Base-by-base conservation (phyloP, 2,329 filamentous ascomycete genomes). In the Cladorrhinum sp. region DNA sequence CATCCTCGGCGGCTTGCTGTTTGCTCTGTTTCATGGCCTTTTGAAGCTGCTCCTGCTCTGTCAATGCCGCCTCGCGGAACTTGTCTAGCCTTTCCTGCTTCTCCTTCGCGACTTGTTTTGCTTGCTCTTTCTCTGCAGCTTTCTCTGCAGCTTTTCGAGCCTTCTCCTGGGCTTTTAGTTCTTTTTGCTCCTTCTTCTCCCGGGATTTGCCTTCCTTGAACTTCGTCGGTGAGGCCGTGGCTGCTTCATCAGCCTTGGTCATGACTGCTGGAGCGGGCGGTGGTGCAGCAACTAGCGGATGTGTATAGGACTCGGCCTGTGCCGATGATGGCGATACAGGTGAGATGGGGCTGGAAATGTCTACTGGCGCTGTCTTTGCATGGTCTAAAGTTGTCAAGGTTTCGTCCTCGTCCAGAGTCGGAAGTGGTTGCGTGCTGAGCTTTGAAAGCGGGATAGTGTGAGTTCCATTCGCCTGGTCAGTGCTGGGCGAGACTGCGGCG, bases 121-220 rank as follows among this genome's bases (percentile, higher is more conserved):
- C 66, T 50, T 73, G 69, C 36, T 69, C 73, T 66, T 78, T 79
- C 63, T 81, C 79, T 27, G 78, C 76, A 20, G 72, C 72, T 61
- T 79, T 80, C 25, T 69, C 71, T 4, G 76, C 77, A 65, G 81
- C 83, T 53, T 83, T 81, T n/a, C 64, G 62, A 8, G 75, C 77
- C 65, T 82, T 83, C 55, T 83, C 81, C n/a, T 75, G 75, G 10
- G 79, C 79, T 50, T 81, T 84, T 0, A 78, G 79, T 67, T 90
- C 90, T 75, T 87, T 84, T 0, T 78, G 79, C 67, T 90, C 90
- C 75, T 87, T 93, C 79, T 88, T 92, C 61, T 85, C 85, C 29
- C 84, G 84, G 65, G 81, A 81, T 70, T 83, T 87, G 62, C 84
- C 85, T 63, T 87, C 86, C 70, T 85, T 88, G 1, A 79, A 74